Evolutionary conservation across 2,329 filamentous ascomycete genomes (phyloP).

Genomic region (Drechslerella stenobrocha): DNA sequence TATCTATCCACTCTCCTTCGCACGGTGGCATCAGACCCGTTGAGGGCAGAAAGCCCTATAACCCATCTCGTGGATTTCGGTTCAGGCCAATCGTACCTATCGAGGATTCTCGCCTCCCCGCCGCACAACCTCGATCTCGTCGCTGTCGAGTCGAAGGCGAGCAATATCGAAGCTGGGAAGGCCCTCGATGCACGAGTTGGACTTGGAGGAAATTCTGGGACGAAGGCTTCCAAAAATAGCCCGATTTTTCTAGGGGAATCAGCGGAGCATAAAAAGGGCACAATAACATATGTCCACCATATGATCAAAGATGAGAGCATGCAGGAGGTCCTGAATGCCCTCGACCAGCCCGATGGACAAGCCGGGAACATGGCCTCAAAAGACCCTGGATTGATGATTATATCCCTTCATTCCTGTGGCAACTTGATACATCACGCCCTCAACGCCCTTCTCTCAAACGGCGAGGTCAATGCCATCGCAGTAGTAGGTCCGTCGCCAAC

Average conservation of each 20-base stretch:
- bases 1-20: constrained; percentile 58
- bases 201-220: constrained; percentile 67
- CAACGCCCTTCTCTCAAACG: constrained; percentile 80
- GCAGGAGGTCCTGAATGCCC: constrained; percentile 66
- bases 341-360: constrained; percentile 57
- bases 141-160: constrained; percentile 82
- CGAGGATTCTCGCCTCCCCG: constrained; percentile 80
- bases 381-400: constrained; percentile 66
- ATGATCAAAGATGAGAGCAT: constrained; percentile 74
- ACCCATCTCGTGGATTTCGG: constrained; percentile 95
- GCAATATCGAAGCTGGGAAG: constrained; percentile 83
- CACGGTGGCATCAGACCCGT: constrained; percentile 20
- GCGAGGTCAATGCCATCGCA: constrained; percentile 81
- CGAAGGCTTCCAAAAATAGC: constrained; percentile 45
- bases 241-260: constrained; percentile 31
- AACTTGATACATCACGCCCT: constrained; percentile 96
- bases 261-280: constrained; percentile 50
- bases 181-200: constrained; percentile 81
- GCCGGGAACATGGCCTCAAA: neutral
- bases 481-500: constrained; percentile 64
- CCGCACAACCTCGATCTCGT: constrained; percentile 72
- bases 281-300: constrained; percentile 77
- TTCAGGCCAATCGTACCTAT: constrained; percentile 94
- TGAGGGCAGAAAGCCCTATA: constrained; percentile 62
- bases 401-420: constrained; percentile 95